Evolutionary conservation across 441 rosid species (phyloP).

Genomic region (Kokia cookei): DNA sequence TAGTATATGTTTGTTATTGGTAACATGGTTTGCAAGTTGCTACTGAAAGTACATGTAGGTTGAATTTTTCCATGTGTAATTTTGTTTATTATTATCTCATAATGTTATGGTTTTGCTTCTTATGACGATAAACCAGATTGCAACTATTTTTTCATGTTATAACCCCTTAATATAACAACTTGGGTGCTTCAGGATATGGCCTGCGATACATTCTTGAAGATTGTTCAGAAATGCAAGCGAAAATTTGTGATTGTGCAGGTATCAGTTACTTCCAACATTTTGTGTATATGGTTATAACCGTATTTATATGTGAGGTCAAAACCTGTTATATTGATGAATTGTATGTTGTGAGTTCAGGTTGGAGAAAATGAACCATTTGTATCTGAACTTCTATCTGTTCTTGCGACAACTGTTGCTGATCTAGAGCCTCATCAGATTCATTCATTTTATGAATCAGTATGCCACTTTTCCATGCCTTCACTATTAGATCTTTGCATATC

Average conservation of each 20-base stretch:
- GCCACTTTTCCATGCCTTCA: constrained; percentile 6
- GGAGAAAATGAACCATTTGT: constrained; percentile 98
- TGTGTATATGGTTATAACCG: neutral
- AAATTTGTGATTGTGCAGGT: constrained; percentile 98
- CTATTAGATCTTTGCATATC: neutral
- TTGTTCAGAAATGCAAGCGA: constrained; percentile 99
- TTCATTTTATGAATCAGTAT: constrained; percentile 96
- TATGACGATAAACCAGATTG: neutral
- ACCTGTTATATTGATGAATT: neutral
- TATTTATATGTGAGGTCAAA: neutral
- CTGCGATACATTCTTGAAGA: constrained; percentile 98
- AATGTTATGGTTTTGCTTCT: neutral
- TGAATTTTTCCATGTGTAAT: neutral
- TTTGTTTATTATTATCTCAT: neutral
- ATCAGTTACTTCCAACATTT: constrained; percentile 2
- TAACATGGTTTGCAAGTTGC: neutral
- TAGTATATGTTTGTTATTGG: neutral
- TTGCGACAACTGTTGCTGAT: constrained; percentile 88
- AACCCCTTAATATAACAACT: neutral
- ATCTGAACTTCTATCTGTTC: constrained; percentile 93
- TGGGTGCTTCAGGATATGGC: constrained; percentile 86
- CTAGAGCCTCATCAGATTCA: constrained; percentile 99
- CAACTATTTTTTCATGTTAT: neutral
- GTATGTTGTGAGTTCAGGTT: constrained; percentile 51
- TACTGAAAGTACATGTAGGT: neutral